These are phyloP conservation scores for Thermothelomyces thermophilus DNA, from an alignment of 2,329 filamentous ascomycete genomes.

Conservation along the genomic window DNA sequence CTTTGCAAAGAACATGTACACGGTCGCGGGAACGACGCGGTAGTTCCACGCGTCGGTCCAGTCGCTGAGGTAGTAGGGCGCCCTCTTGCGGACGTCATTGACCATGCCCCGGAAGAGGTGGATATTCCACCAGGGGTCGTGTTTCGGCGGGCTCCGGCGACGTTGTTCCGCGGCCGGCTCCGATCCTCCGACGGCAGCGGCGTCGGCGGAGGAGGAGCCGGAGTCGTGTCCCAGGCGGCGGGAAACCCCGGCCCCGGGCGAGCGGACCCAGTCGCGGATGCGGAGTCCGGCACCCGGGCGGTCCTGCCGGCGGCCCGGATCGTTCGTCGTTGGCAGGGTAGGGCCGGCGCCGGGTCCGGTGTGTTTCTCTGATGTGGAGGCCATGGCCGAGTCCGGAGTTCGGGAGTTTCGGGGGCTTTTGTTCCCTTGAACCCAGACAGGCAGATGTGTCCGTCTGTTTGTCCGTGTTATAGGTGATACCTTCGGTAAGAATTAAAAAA, in stretches of 20 bases:
- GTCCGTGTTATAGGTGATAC: too few species aligned
- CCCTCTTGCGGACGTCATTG: conserved; percentile 66
- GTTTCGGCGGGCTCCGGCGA: not conserved
- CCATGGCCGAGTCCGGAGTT: not conserved
- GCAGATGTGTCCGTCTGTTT: too few species aligned
- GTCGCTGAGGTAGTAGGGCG: conserved; percentile 74
- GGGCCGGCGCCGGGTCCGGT: not conserved
- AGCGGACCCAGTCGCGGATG: conserved; percentile 12
- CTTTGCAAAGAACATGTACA: conserved; percentile 97
- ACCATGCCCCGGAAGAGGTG: conserved; percentile 71
- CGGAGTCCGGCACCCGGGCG: not conserved
- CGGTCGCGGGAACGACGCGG: conserved; percentile 74
- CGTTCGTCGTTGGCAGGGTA: not conserved
- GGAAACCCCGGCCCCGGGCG: not conserved
- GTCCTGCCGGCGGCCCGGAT: not conserved
- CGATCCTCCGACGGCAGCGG: not conserved
- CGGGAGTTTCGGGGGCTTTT: not conserved
- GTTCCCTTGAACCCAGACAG: too few species aligned
- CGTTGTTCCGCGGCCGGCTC: not conserved
- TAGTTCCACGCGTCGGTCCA: conserved; percentile 89
- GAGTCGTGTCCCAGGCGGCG: not conserved
- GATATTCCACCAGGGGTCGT: conserved; percentile 62
- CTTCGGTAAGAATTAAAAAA: too few species aligned
- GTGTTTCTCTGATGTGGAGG: conserved; percentile 3
- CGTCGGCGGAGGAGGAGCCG: too few species aligned